These are phyloP conservation scores for Hypoxylon subgilvum DNA, from an alignment of 495 filamentous ascomycete genomes.

Conservation along the genomic window DNA sequence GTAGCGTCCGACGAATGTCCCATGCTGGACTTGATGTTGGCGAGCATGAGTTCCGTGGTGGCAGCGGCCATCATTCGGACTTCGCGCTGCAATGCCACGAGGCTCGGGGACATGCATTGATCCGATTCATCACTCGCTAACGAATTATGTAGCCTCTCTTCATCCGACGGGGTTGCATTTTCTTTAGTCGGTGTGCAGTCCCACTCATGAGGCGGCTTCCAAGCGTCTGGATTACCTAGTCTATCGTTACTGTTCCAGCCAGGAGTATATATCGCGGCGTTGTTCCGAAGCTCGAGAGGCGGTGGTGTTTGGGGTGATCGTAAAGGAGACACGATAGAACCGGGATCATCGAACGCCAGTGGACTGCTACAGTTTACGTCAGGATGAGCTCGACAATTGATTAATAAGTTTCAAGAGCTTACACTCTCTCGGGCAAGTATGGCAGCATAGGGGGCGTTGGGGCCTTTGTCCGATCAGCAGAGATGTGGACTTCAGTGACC, in stretches of 20 bases:
- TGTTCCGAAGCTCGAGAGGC: conserved; percentile 24
- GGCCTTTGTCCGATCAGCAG: conserved; percentile 35
- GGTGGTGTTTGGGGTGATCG: conserved; percentile 35
- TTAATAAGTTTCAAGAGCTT: conserved; percentile 3
- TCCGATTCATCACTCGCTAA: conserved; percentile 20
- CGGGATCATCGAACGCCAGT: conserved; percentile 32
- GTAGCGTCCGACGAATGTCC: conserved; percentile 45
- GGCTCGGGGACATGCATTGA: conserved; percentile 36
- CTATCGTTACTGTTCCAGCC: conserved; percentile 28
- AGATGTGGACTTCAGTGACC: conserved; percentile 47
- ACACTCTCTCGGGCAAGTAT: conserved; percentile 33
- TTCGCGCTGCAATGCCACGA: conserved; percentile 45
- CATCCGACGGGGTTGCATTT: conserved; percentile 9
- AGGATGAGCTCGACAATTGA: background rate
- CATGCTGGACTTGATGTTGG: conserved; percentile 53
- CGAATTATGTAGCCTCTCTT: conserved; percentile 21
- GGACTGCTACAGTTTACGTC: conserved; percentile 19
- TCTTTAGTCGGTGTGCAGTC: conserved; percentile 36
- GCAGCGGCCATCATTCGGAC: conserved; percentile 53
- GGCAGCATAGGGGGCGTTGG: conserved; percentile 22
- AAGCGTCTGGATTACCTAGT: conserved; percentile 44
- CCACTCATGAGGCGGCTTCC: conserved; percentile 52
- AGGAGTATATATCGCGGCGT: conserved; percentile 21
- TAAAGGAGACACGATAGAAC: conserved; percentile 29
- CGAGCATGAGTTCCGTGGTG: conserved; percentile 49